Evolutionary conservation across 176 grass and related monocot species (phyloP), one percentile per base, ranked within the genome.

Genomic region (Triticum timopheevii): DNA sequence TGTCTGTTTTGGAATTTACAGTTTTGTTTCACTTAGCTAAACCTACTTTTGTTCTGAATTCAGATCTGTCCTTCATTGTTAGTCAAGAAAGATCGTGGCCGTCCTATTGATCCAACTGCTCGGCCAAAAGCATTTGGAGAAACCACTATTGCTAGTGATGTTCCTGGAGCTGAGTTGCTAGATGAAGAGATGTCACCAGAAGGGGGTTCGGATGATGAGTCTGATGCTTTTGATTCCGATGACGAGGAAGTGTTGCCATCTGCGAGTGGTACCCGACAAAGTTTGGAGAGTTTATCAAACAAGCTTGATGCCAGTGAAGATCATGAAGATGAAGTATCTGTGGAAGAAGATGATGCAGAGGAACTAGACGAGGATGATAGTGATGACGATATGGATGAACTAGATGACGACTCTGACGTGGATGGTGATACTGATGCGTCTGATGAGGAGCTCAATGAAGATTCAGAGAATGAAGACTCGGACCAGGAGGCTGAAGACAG

Each of bases 21-120:
- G 50, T 87, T 86, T 31, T 50, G 28, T 5, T 13, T 39, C 54
- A 22, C 83, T 78, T n/a, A 2, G 70, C 76, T 88, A 84, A 85
- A 63, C 44, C 61, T 69, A 80, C 28, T 65, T 31, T 89, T 83
- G n/a, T 59, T 90, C 87, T 80, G 65, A 84, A 10, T 91, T 27
- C 87, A 98, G 96, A 94, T 98, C 74, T 98, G 96, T 38, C 96
- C 96, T 80, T 98, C 96, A 47, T 83, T 98, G 50, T 84, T 98
- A 84, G 92, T 96, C 49, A 98, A 98, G 83, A 98, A 98, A 90
- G 96, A 98, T 24, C 90, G 93, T 88, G 96, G 93, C 35, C 91
- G 92, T 68, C 96, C 90, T 52, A 69, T 89, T 65, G 83, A 98
- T 92, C 96, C 96, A 63, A 94, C 87, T 69, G 92, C 90, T 66